phyloP scores from a whole-genome alignment of 1,284 basidiomycete genomes.

The Thecaphora thlaspeos region DNA sequence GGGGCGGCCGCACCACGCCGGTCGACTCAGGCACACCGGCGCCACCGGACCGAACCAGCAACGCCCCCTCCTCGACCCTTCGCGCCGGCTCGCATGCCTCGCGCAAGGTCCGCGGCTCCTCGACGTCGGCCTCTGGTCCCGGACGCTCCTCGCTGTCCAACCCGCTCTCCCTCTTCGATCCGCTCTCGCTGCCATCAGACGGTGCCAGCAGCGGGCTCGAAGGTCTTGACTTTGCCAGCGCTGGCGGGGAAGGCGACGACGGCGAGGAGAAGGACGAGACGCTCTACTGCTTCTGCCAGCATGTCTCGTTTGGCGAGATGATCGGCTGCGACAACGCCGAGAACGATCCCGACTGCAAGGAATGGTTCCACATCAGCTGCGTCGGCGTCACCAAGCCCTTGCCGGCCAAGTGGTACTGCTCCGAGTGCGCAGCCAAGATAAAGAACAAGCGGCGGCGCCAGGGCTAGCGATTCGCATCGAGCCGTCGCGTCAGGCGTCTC shows the following conservation, averaged over 20 bases:
- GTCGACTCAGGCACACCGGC: constrained; percentile 32
- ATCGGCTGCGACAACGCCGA: constrained; percentile 47
- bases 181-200: neutral
- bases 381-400: constrained; percentile 55
- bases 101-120: constrained; percentile 26
- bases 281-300: constrained; percentile 56
- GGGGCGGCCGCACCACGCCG: constrained; percentile 27
- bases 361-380: constrained; percentile 57
- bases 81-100: constrained; percentile 9
- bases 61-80: neutral
- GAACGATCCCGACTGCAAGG: constrained; percentile 49
- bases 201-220: constrained; percentile 14
- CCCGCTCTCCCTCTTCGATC: constrained; percentile 11
- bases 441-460: constrained; percentile 32
- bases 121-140: constrained; percentile 17
- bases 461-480: constrained; percentile 4
- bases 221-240: constrained; percentile 21
- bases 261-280: constrained; percentile 50
- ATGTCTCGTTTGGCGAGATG: constrained; percentile 55
- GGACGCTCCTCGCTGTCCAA: constrained; percentile 27
- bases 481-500: no score
- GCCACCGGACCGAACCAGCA: constrained; percentile 23
- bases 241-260: constrained; percentile 35
- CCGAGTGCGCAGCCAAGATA: constrained; percentile 36
- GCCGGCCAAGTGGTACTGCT: constrained; percentile 54